These are phyloP conservation scores for Capillidium heterosporum DNA, from an alignment of 371 early-diverging fungal genomes.

Conservation along the genomic window DNA sequence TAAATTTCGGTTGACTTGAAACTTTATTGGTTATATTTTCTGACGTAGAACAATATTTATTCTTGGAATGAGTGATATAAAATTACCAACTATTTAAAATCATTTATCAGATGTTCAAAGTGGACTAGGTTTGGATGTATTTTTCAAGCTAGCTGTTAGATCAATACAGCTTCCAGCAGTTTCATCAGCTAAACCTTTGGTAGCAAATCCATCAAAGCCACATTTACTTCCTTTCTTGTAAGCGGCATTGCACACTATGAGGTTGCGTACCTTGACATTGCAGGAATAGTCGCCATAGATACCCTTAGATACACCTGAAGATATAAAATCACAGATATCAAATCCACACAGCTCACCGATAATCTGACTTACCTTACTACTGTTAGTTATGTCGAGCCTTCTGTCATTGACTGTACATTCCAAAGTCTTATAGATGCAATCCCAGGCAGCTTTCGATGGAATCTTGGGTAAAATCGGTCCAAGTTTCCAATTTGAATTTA, in stretches of 20 bases:
- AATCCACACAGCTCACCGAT: neutral
- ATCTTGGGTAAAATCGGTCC: constrained; percentile 40
- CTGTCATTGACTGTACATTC: neutral
- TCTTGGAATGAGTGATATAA: too few relatives aligned
- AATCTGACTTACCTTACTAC: neutral
- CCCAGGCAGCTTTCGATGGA: constrained; percentile 44
- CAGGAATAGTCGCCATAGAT: constrained; percentile 4
- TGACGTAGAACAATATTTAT: too few relatives aligned
- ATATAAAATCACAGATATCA: neutral
- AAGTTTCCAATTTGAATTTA: constrained; percentile 27
- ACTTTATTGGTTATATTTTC: too few relatives aligned
- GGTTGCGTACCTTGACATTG: neutral
- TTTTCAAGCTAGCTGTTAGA: neutral
- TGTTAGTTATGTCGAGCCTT: neutral
- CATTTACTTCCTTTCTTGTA: constrained; percentile 1
- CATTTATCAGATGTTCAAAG: too few relatives aligned
- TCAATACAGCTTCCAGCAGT: neutral
- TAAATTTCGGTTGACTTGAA: too few relatives aligned
- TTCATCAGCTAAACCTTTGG: neutral
- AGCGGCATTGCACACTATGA: neutral
- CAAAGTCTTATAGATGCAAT: constrained; percentile 22
- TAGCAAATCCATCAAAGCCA: neutral
- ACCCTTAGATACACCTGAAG: neutral
- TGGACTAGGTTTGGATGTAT: neutral
- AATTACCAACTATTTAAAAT: too few relatives aligned